Conservation (phyloP, 441 rosid species). For the Erodium texanum region DNA sequence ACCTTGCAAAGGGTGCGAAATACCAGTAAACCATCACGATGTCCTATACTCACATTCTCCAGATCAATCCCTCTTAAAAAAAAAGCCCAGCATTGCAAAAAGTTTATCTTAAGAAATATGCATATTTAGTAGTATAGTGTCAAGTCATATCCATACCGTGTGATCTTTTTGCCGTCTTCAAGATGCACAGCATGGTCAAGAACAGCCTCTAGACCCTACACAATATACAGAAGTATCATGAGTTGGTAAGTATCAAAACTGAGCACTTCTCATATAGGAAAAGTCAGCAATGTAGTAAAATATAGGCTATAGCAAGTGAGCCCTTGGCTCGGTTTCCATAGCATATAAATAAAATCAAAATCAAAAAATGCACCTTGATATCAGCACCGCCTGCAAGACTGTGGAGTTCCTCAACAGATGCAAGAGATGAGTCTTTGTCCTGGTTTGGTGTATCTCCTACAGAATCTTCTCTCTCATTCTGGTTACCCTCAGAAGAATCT, state of each 20-base stretch:
- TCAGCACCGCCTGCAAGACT: constrained; percentile 96
- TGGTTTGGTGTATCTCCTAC: constrained; percentile 75
- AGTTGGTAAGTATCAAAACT: constrained; percentile 4
- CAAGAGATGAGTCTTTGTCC: constrained; percentile 63
- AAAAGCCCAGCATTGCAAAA: constrained; percentile 7
- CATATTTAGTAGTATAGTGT: constrained; percentile 9
- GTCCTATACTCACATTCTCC: constrained; percentile 91
- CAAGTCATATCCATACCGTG: constrained; percentile 46
- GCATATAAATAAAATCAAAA: neutral
- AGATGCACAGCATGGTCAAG: constrained; percentile 95
- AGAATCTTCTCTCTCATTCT: constrained; percentile 62
- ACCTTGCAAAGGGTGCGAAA: constrained; percentile 99
- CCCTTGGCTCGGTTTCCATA: neutral
- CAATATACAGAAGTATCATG: constrained; percentile 15
- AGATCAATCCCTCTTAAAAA: constrained; percentile 75
- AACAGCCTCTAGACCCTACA: constrained; percentile 93
- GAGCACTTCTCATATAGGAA: constrained; percentile 7
- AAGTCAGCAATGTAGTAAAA: neutral
- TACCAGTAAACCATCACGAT: constrained; percentile 87
- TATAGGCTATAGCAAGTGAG: too few relatives aligned
- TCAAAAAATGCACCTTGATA: constrained; percentile 54
- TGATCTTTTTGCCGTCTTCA: constrained; percentile 94
- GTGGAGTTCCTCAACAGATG: constrained; percentile 96
- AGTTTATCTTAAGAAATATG: constrained; percentile 4
- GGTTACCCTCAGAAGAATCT: constrained; percentile 44